These are phyloP conservation scores for Agastache rugosa DNA, from an alignment of 257 asterid genomes.

Conservation along the genomic window DNA sequence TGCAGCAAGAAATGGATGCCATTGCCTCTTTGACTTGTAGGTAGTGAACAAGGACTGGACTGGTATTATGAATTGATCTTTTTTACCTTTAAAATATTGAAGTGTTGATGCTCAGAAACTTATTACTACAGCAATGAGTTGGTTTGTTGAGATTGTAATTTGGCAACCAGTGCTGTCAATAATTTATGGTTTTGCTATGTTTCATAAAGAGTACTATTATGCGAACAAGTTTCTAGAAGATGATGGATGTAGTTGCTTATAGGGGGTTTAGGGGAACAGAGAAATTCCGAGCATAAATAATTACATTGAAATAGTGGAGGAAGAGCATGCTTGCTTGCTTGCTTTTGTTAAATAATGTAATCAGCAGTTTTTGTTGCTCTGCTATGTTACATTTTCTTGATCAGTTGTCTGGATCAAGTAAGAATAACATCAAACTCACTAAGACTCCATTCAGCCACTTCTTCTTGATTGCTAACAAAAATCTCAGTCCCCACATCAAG, in stretches of 20 bases:
- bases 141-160: conserved; percentile 10
- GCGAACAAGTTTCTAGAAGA: background rate
- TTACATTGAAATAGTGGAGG: background rate
- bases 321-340: conserved; percentile 16
- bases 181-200: background rate
- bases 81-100: background rate
- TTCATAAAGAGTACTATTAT: background rate
- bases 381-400: background rate
- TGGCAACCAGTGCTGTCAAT: background rate
- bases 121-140: background rate
- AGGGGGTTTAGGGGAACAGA: background rate
- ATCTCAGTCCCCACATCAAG: conserved; percentile 81
- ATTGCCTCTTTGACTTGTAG: conserved; percentile 72
- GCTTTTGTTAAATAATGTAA: conserved; percentile 14
- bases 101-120: background rate
- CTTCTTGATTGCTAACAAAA: conserved; percentile 66
- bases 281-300: background rate
- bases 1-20: conserved; percentile 92
- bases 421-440: conserved; percentile 69
- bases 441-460: conserved; percentile 80
- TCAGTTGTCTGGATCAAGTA: conserved; percentile 36
- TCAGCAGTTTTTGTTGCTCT: conserved; percentile 7
- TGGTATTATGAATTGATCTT: background rate
- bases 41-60: conserved; percentile 16
- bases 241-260: too few species aligned